Percentiles rank a stretch among this genome's conserved stretches.
phyloP scores from a whole-genome alignment of 352 stramenopile species.

The Peronospora belbahrii region DNA sequence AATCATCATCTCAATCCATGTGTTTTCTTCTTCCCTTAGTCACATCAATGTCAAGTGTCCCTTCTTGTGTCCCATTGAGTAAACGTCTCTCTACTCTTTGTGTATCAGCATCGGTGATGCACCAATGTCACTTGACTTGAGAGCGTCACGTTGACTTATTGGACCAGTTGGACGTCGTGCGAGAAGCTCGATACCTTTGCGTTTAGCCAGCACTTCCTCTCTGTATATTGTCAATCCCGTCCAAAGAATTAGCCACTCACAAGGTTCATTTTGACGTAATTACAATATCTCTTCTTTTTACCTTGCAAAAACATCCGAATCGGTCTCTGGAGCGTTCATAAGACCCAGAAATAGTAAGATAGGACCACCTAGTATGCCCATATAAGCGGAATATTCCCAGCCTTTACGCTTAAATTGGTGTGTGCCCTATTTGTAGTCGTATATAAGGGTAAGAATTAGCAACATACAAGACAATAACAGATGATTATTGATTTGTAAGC shows the following conservation, averaged over 20 bases:
- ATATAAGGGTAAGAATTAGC: too few relatives aligned
- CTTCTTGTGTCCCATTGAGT: background rate
- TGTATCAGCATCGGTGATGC: constrained; percentile 30
- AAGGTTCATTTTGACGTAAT: too few relatives aligned
- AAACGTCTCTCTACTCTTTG: too few relatives aligned
- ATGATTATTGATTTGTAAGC: too few relatives aligned
- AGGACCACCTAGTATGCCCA: constrained; percentile 61
- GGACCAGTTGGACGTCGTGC: constrained; percentile 38
- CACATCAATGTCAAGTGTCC: constrained; percentile 4
- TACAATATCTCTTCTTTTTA: constrained; percentile 7
- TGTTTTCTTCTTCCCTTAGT: constrained; percentile 1
- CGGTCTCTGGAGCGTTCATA: constrained; percentile 71
- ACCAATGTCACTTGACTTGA: constrained; percentile 43
- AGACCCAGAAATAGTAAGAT: constrained; percentile 72
- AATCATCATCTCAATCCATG: background rate
- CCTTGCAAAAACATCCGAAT: constrained; percentile 78
- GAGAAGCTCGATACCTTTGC: constrained; percentile 43
- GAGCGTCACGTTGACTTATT: constrained; percentile 34
- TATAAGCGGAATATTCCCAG: constrained; percentile 78
- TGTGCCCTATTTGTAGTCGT: constrained; percentile 45
- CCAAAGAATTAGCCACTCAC: too few relatives aligned
- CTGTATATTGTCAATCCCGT: too few relatives aligned
- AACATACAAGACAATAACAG: too few relatives aligned
- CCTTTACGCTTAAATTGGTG: constrained; percentile 76
- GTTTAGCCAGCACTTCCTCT: constrained; percentile 47